Evolutionary conservation across 805 yeast genomes (phyloP).

Genomic region (Maudiozyma turicensis): DNA sequence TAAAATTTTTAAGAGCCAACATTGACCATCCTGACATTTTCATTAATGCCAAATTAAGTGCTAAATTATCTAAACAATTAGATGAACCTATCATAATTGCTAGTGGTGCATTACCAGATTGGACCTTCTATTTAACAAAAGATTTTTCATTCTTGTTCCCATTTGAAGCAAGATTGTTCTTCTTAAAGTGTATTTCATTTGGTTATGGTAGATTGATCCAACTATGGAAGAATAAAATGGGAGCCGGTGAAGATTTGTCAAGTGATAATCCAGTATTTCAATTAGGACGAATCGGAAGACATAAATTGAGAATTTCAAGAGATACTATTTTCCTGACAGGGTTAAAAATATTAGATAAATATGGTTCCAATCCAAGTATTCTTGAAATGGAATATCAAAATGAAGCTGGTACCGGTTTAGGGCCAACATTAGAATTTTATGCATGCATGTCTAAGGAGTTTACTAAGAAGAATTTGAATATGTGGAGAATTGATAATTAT

Average conservation of each 20-base stretch:
- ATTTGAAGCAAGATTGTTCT: constrained; percentile 64
- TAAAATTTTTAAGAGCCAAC: constrained; percentile 37
- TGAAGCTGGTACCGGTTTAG: constrained; percentile 94
- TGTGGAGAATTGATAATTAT: constrained; percentile 56
- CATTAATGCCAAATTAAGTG: constrained; percentile 71
- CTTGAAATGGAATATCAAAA: constrained; percentile 80
- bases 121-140: constrained; percentile 70
- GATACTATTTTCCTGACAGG: constrained; percentile 65
- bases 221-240: constrained; percentile 55
- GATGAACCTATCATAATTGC: constrained; percentile 87
- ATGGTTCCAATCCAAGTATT: constrained; percentile 71
- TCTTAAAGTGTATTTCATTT: constrained; percentile 79
- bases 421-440: constrained; percentile 92
- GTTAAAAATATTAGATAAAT: constrained; percentile 60
- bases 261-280: constrained; percentile 29
- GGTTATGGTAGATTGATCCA: constrained; percentile 80
- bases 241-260: constrained; percentile 27
- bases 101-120: constrained; percentile 73
- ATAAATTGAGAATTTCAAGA: constrained; percentile 71
- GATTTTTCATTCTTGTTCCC: constrained; percentile 79
- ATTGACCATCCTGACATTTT: constrained; percentile 32
- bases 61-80: constrained; percentile 74
- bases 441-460: constrained; percentile 73
- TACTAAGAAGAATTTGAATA: constrained; percentile 39
- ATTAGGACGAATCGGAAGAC: constrained; percentile 68